phyloP scores from a whole-genome alignment of 2,329 filamentous ascomycete genomes.

The Fusarium citri region DNA sequence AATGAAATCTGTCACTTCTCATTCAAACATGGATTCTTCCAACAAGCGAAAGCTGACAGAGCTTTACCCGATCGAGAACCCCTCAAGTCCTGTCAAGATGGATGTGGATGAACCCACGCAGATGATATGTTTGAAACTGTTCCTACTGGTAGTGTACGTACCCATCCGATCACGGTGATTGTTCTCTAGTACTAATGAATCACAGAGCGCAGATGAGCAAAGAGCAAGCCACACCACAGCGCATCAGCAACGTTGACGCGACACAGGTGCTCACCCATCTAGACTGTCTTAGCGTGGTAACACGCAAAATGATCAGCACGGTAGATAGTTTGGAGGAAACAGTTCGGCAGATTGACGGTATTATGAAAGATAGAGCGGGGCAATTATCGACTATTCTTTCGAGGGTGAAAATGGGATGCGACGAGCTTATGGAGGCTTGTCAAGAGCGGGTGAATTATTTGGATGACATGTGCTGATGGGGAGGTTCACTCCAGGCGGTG shows the following conservation, averaged over 20 bases:
- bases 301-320: not conserved
- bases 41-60: not conserved
- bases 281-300: not conserved
- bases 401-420: not conserved
- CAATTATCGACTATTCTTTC: not conserved
- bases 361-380: not conserved
- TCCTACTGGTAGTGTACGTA: not conserved
- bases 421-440: not conserved
- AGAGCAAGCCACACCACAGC: not conserved
- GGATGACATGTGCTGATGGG: not conserved
- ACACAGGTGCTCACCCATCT: not conserved
- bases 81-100: not conserved
- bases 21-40: not conserved
- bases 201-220: not conserved
- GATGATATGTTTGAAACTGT: not conserved
- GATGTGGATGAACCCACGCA: not conserved
- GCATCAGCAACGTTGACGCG: not conserved
- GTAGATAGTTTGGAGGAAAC: not conserved
- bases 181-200: not conserved
- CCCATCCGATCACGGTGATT: not conserved
- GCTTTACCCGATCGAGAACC: not conserved
- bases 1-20: not conserved
- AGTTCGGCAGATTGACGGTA: not conserved
- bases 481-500: not conserved
- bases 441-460: not conserved